Evolutionary conservation across 257 asterid genomes (phyloP), one percentile per base, ranked within the genome.

Genomic region (Gynochthodes officinalis): DNA sequence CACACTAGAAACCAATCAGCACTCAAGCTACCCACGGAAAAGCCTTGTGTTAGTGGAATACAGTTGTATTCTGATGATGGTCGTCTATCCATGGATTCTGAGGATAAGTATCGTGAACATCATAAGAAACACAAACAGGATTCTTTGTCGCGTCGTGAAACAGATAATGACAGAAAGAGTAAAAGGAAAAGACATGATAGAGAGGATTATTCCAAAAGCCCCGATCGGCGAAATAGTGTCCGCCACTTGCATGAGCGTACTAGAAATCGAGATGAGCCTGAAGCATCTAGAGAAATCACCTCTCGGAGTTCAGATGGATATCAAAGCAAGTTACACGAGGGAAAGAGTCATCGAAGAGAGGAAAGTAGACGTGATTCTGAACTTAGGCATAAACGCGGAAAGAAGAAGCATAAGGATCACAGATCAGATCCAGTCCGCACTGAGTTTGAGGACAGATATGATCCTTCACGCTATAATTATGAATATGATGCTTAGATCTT

Each of bases 371-470:
- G 59, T 75, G 63, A 70, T 69, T 33, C 73, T 62, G 91, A 82
- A 79, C 59, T 13, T 75, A 75, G 77, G 68, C 77, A 80, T 33
- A 77, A 66, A 69, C 55, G 74, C 60, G 65, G 76, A 80, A 82
- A 79, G 48, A 86, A 80, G 79, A 73, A 65, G 79, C 72, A 71
- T 46, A 40, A 74, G 55, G 69, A 37, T 70, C 52, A n/a, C 65
- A 71, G 63, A 71, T 83, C 88, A 53, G 76, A 52, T 43, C 75
- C 63, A 64, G 85, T 59, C 25, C 73, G 50, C 35, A 40, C 43
- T 63, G 84, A 84, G 72, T 86, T 89, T 79, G 87, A 80, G 65
- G 98, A 93, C 80, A 81, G 97, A 85, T 89, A 90, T 75, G 84
- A 86, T 82, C 96, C 97, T 77, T 62, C 84, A 57, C 80, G 60